These are phyloP conservation scores for Lipomyces kockii DNA, from an alignment of 805 yeast species.

Conservation along the genomic window DNA sequence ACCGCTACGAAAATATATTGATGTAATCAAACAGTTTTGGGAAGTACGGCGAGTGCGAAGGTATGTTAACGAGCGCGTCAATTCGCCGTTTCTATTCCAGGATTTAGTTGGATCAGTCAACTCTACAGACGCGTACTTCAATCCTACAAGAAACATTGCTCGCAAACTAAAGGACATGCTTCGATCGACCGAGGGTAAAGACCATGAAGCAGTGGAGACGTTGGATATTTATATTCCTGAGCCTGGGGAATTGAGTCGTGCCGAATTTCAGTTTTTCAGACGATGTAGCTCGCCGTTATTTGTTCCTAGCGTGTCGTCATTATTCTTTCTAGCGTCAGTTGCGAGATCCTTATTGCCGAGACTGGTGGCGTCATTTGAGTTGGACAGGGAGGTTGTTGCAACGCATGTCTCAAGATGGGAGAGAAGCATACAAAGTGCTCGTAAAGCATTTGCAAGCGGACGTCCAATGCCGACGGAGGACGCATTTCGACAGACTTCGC, in stretches of 20 bases:
- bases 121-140: conserved; percentile 9
- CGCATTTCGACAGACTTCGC: conserved; percentile 9
- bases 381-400: not conserved
- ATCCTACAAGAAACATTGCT: conserved; percentile 8
- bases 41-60: not conserved
- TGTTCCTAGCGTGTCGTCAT: not conserved
- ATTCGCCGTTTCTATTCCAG: not conserved
- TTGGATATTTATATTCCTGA: conserved; percentile 44
- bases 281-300: conserved; percentile 49
- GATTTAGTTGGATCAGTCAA: conserved; percentile 14
- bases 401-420: conserved; percentile 9
- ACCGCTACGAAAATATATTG: conserved; percentile 11
- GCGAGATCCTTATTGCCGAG: conserved; percentile 12
- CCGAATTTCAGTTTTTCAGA: conserved; percentile 55
- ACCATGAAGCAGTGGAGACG: not conserved
- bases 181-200: not conserved
- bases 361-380: conserved; percentile 15
- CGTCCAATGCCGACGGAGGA: not conserved
- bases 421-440: not conserved
- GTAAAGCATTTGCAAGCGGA: not conserved
- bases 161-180: not conserved
- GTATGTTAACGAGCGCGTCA: conserved; percentile 9
- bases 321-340: conserved; percentile 7
- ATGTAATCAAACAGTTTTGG: not conserved
- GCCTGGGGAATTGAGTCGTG: conserved; percentile 48